Evolutionary conservation across 1,284 basidiomycete species (phyloP).

Genomic region (Xerocomus nothofagi): DNA sequence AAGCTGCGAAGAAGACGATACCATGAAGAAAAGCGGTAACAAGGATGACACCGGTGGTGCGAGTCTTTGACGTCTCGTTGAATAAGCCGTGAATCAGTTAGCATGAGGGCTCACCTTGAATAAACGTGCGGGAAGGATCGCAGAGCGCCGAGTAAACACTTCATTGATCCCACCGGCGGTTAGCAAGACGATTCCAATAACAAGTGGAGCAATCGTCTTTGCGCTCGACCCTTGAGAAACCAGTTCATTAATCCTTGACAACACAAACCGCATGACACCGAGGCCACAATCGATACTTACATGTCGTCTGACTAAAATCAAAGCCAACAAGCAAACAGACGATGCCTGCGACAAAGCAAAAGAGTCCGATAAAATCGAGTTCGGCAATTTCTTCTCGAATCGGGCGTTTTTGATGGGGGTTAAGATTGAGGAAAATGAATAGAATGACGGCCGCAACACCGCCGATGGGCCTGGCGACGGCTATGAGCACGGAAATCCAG

Average conservation of each 20-base stretch:
- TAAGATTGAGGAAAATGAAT: slow-evolving; percentile 82
- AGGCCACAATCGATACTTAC: slow-evolving; percentile 40
- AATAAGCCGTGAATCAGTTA: background rate
- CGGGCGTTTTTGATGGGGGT: slow-evolving; percentile 63
- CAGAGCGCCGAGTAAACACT: slow-evolving; percentile 65
- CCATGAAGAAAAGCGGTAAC: slow-evolving; percentile 67
- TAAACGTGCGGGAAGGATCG: slow-evolving; percentile 79
- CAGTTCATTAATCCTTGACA: background rate
- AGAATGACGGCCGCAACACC: slow-evolving; percentile 70
- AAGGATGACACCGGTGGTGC: slow-evolving; percentile 71
- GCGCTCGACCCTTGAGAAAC: slow-evolving; percentile 37
- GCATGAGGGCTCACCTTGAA: slow-evolving; percentile 53
- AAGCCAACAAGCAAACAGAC: slow-evolving; percentile 83
- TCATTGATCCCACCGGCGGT: slow-evolving; percentile 65
- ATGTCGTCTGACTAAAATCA: slow-evolving; percentile 67
- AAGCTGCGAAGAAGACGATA: slow-evolving; percentile 57
- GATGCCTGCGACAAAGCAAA: slow-evolving; percentile 70
- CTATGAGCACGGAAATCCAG: background rate
- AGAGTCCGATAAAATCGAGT: slow-evolving; percentile 78
- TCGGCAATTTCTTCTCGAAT: slow-evolving; percentile 59
- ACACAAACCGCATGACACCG: background rate
- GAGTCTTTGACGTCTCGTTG: slow-evolving; percentile 45
- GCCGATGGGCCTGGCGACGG: slow-evolving; percentile 76
- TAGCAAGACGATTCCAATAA: slow-evolving; percentile 63
- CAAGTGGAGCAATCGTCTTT: slow-evolving; percentile 73